Evolutionary conservation across 2,329 filamentous ascomycete species (phyloP).

Genomic region (Berkeleyomyces basicola): DNA sequence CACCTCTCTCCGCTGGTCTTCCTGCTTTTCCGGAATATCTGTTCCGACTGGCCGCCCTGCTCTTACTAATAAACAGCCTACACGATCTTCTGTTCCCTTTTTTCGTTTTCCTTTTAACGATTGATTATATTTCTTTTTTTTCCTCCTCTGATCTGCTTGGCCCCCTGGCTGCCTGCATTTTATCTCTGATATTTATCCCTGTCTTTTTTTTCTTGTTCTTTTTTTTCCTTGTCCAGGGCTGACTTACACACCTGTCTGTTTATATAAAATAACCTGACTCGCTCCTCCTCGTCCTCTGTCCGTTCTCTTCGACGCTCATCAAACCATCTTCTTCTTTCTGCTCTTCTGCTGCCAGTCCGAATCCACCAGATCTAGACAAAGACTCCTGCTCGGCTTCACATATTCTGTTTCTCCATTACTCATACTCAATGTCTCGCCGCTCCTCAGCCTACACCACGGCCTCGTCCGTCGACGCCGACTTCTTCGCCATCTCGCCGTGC

Average conservation of each 20-base stretch:
- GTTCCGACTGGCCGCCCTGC: no score
- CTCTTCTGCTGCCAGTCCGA: not conserved
- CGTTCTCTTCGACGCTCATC: not conserved
- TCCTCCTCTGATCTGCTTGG: not conserved
- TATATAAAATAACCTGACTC: not conserved
- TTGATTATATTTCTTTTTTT: not conserved
- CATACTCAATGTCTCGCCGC: conserved; percentile 4
- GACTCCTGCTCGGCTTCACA: not conserved
- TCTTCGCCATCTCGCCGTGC: conserved; percentile 12
- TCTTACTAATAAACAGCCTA: not conserved
- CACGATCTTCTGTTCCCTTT: not conserved
- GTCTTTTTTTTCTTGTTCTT: not conserved
- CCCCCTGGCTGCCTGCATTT: not conserved
- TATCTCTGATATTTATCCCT: not conserved
- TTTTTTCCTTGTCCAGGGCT: not conserved
- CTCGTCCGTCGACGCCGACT: conserved; percentile 6
- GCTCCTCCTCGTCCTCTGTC: not conserved
- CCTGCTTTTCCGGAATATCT: not conserved
- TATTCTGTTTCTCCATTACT: not conserved
- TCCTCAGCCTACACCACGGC: conserved; percentile 7
- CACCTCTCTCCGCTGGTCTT: not conserved
- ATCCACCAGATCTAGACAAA: no score
- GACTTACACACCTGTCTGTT: not conserved
- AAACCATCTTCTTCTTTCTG: not conserved
- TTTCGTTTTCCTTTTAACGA: no score